Evolutionary conservation across 2,329 filamentous ascomycete genomes (phyloP), one percentile per base, ranked within the genome.

Genomic region (Lasiodiplodia gonubiensis): DNA sequence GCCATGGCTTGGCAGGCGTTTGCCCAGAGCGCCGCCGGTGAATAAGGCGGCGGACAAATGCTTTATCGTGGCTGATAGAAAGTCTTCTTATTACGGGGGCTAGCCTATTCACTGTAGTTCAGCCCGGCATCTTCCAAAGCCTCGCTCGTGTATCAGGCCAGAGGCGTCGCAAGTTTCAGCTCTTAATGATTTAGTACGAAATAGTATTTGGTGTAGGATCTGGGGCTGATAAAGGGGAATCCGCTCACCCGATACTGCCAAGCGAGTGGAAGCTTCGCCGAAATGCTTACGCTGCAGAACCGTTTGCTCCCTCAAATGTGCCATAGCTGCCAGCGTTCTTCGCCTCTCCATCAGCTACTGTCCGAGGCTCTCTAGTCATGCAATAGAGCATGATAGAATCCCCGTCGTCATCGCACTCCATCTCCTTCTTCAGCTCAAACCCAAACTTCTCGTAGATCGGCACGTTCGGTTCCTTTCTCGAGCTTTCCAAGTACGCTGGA

Each of bases 401-500:
- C 3, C 86, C 86, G 2, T 85, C 83, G 73, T 91, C 89, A 68
- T 88, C 85, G 75, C 89, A 92, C 66, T 86, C 82, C 83, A 92
- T 89, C 73, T 90, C 86, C 74, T 85, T 88, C 8, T 83, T 85
- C 66, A 90, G 80, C 73, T 83, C 80, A 75, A 92, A 93, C 5
- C 90, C 90, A 83, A 92, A 86, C 68, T 84, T 85, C 71, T 89
- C 85, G 75, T 93, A 93, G 25, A 93, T 92, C 37, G 84, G 82
- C 74, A 90, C 85, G 72, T 92, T 93, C 0, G 90, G 90, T 68
- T 85, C 83, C 46, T 86, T 86, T 65, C 88, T 86, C 68, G 87
- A 90, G 37, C 89, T 91, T 77, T 93, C 90, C 68, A 93, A 78
- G 76, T 92, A 92, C 72, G 90, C 92, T 66, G 80, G 84, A 72